phyloP scores from a whole-genome alignment of 2,329 filamentous ascomycete genomes.

The Nectriaceae sp. region DNA sequence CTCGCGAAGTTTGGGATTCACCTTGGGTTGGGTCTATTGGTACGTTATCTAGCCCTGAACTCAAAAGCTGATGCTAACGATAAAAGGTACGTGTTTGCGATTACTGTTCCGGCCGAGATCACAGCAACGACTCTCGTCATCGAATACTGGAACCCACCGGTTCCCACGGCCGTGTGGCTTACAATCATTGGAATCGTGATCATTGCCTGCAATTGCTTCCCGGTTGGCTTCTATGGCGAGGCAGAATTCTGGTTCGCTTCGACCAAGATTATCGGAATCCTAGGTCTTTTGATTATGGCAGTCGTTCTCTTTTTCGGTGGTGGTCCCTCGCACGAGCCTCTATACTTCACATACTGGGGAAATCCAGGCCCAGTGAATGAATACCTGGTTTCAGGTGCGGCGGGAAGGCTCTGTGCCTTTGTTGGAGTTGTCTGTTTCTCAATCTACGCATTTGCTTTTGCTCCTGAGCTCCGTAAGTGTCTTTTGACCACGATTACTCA shows the following conservation, averaged over 20 bases:
- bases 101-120: conserved; percentile 50
- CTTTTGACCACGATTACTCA: too few species aligned
- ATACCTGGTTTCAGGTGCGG: conserved; percentile 38
- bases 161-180: conserved; percentile 33
- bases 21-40: conserved; percentile 55
- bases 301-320: conserved; percentile 52
- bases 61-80: too few species aligned
- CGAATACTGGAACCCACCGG: conserved; percentile 42
- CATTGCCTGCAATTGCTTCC: conserved; percentile 41
- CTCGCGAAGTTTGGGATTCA: conserved; percentile 38
- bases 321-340: conserved; percentile 41
- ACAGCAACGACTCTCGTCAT: conserved; percentile 49
- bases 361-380: conserved; percentile 37
- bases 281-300: conserved; percentile 52
- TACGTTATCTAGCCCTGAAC: too few species aligned
- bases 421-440: conserved; percentile 45
- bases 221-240: conserved; percentile 52
- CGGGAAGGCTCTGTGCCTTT: conserved; percentile 45
- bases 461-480: conserved; percentile 10
- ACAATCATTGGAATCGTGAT: conserved; percentile 40
- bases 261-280: conserved; percentile 51
- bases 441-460: conserved; percentile 44
- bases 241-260: conserved; percentile 53
- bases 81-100: too few species aligned
- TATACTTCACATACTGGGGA: conserved; percentile 49